Conservation (phyloP, 2,329 filamentous ascomycete genomes). For the Botryotinia globosa region DNA sequence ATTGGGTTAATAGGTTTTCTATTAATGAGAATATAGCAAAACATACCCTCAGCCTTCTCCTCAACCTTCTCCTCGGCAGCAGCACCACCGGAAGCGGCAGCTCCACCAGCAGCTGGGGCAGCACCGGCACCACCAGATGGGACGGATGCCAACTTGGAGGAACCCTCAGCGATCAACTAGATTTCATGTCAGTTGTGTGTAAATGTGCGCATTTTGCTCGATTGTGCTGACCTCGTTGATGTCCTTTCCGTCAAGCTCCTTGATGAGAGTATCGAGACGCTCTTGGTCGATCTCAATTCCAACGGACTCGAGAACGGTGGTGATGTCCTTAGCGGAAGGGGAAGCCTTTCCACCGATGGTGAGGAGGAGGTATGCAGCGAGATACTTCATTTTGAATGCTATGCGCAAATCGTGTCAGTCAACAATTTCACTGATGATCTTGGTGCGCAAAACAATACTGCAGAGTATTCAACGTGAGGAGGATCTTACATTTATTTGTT, state of each 20-base stretch:
- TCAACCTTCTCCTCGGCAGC: slow-evolving; percentile 62
- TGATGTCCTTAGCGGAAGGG: slow-evolving; percentile 83
- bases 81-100: slow-evolving; percentile 62
- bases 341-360: slow-evolving; percentile 87
- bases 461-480: not conserved
- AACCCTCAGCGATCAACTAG: slow-evolving; percentile 87
- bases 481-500: slow-evolving; percentile 33
- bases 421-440: not conserved
- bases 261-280: slow-evolving; percentile 80
- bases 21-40: slow-evolving; percentile 38
- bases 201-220: slow-evolving; percentile 32
- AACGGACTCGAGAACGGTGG: slow-evolving; percentile 84
- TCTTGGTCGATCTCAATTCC: slow-evolving; percentile 91
- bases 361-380: slow-evolving; percentile 98
- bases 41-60: slow-evolving; percentile 80
- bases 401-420: slow-evolving; percentile 36
- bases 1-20: slow-evolving; percentile 30
- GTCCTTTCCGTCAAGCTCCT: slow-evolving; percentile 88
- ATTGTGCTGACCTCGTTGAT: slow-evolving; percentile 73
- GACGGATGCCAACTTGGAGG: slow-evolving; percentile 93
- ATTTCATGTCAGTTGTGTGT: slow-evolving; percentile 28
- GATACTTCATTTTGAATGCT: slow-evolving; percentile 92
- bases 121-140: slow-evolving; percentile 84
- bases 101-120: slow-evolving; percentile 63
- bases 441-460: not conserved